phyloP scores from a whole-genome alignment of 306 rosid species.

The Adenanthera pavonina region DNA sequence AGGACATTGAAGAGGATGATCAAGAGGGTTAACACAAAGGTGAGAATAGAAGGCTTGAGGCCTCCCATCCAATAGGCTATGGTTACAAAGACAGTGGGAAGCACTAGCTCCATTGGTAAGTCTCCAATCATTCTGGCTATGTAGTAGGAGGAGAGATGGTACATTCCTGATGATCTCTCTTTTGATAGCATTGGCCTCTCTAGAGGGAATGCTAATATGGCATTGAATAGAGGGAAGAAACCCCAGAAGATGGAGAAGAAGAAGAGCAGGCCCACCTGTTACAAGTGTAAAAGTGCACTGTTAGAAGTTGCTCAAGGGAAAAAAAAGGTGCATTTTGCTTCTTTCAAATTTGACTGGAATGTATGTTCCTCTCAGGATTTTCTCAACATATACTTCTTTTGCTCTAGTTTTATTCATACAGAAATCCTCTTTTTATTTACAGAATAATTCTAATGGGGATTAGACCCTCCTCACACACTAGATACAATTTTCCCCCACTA shows the following conservation, averaged over 20 bases:
- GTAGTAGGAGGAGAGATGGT: slow-evolving; percentile 76
- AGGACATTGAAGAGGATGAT: slow-evolving; percentile 69
- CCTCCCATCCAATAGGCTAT: slow-evolving; percentile 81
- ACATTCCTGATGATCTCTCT: slow-evolving; percentile 79
- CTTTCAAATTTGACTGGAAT: background rate
- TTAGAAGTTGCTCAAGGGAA: background rate
- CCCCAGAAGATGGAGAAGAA: slow-evolving; percentile 89
- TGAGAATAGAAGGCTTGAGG: slow-evolving; percentile 59
- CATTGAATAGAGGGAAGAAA: slow-evolving; percentile 69
- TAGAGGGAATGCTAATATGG: slow-evolving; percentile 72
- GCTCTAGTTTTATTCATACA: no score
- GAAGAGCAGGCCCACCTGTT: slow-evolving; percentile 78
- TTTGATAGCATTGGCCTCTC: slow-evolving; percentile 67
- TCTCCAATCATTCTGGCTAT: slow-evolving; percentile 67
- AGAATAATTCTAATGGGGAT: no score
- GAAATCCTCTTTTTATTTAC: no score
- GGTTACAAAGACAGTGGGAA: slow-evolving; percentile 66
- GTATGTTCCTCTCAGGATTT: background rate
- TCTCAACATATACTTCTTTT: no score
- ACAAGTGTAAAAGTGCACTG: background rate
- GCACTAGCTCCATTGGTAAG: slow-evolving; percentile 81
- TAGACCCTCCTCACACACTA: no score
- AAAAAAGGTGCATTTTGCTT: background rate
- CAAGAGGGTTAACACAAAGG: slow-evolving; percentile 60
- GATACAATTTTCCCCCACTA: no score